Evolutionary conservation across 306 rosid species (phyloP), one percentile per base, ranked within the genome.

Genomic region (Cucumis cinereus): DNA sequence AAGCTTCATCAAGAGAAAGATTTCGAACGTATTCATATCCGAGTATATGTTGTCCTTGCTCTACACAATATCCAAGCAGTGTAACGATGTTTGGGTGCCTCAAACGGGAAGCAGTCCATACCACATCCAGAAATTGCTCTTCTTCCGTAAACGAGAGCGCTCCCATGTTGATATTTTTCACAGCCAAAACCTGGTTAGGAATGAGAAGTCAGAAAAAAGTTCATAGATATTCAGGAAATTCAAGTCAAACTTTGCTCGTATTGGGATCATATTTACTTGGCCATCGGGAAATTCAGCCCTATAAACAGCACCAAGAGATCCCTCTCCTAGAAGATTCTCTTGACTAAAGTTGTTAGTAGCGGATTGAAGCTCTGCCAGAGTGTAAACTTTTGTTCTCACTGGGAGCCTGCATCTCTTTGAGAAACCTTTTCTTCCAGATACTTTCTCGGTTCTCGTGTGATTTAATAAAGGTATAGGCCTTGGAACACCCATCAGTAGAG

Each of bases 241-340:
- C 26, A 15, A 52, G 26, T 23, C 22, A 40, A 24, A 41, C 67
- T 78, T 50, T 63, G 81, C 35, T 68, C 20, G 24, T 22, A 68
- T 6, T 49, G 41, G 19, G 26, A 71, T 26, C 59, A 41, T 41
- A 7, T 69, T 54, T 88, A 92, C 99, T 79, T 86, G 90, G 73
- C 89, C 95, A 81, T 90, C 87, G 47, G 96, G 90, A 83, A 92
- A 88, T 81, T 85, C 86, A 30, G 97, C 98, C 82, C 84, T 95
- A 84, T 88, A 95, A 81, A 92, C 93, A 15, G 93, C 83, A 75
- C 99, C 99, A 61, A 95, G 93, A 73, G 96, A 88, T 64, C 99
- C 99, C 72, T 89, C 93, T 17, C 98, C 99, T 10, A 95, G 82
- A 83, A 90, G 87, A 47, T 86, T 89, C 41, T 84, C 84, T 85